phyloP scores from a whole-genome alignment of 2,329 filamentous ascomycete species.

The Hortaea sp. region DNA sequence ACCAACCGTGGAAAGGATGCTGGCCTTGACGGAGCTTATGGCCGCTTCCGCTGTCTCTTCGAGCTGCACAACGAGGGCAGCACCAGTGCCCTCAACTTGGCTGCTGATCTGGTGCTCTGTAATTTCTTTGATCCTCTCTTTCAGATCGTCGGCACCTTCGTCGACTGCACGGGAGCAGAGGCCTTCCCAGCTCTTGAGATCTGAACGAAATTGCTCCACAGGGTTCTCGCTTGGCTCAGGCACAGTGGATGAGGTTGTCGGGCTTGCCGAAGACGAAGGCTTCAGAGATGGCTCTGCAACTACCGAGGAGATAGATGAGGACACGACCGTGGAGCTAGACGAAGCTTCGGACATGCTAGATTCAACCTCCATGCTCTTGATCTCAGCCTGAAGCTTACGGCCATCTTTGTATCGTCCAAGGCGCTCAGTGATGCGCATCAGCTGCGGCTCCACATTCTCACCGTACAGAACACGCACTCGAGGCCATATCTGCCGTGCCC shows the following conservation, averaged over 20 bases:
- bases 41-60: conserved; percentile 57
- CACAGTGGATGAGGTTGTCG: conserved; percentile 16
- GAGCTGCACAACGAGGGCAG: conserved; percentile 57
- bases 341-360: conserved; percentile 18
- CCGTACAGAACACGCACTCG: conserved; percentile 70
- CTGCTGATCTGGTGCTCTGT: conserved; percentile 59
- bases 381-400: conserved; percentile 50
- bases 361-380: conserved; percentile 42
- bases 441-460: conserved; percentile 89
- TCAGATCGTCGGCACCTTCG: conserved; percentile 64
- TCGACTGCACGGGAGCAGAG: conserved; percentile 81
- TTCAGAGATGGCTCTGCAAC: conserved; percentile 16
- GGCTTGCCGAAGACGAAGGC: conserved; percentile 14
- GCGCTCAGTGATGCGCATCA: conserved; percentile 82
- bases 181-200: conserved; percentile 75
- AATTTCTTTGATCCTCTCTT: conserved; percentile 57
- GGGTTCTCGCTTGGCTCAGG: conserved; percentile 34
- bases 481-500: conserved; percentile 71
- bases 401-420: conserved; percentile 65
- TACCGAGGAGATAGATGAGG: conserved; percentile 18
- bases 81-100: conserved; percentile 56
- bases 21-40: conserved; percentile 54
- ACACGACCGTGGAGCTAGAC: conserved; percentile 14
- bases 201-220: conserved; percentile 56
- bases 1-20: conserved; percentile 48